phyloP scores from a whole-genome alignment of 768 basidiomycete genomes.

The Dentipellis fragilis region DNA sequence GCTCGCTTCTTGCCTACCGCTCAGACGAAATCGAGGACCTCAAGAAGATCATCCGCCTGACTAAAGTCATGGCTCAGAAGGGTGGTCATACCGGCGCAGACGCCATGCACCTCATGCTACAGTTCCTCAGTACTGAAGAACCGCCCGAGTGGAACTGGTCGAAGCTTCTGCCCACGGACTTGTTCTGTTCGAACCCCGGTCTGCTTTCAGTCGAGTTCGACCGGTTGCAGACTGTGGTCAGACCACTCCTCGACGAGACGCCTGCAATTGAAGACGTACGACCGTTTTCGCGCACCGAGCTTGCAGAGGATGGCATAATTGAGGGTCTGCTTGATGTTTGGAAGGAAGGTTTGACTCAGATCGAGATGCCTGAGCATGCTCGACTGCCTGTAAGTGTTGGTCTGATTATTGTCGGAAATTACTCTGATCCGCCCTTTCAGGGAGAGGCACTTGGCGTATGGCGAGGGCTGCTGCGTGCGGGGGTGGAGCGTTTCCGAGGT shows the following conservation, averaged over 20 bases:
- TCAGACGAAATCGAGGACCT: conserved; percentile 28
- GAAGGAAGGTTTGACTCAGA: conserved; percentile 32
- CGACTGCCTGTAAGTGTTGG: conserved; percentile 38
- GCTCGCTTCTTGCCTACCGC: conserved; percentile 34
- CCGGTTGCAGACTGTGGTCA: conserved; percentile 35
- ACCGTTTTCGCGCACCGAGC: conserved; percentile 46
- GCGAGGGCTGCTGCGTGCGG: conserved; percentile 44
- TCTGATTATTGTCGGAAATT: neutral
- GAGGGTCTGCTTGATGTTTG: conserved; percentile 42
- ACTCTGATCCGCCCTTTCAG: conserved; percentile 17
- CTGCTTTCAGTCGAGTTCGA: conserved; percentile 44
- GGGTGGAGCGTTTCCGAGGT: conserved; percentile 39
- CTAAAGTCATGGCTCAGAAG: conserved; percentile 48
- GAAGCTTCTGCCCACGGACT: conserved; percentile 37
- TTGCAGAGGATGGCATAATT: conserved; percentile 43
- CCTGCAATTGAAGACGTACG: conserved; percentile 44
- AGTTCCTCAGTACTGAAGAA: conserved; percentile 22
- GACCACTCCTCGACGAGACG: conserved; percentile 43
- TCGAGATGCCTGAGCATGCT: conserved; percentile 36
- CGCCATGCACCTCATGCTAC: conserved; percentile 40
- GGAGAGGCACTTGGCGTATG: conserved; percentile 43
- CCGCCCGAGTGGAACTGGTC: conserved; percentile 32
- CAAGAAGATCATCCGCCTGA: conserved; percentile 35
- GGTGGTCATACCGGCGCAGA: conserved; percentile 42
- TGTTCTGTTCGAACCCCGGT: conserved; percentile 50